Conservation (phyloP, 306 rosid species). For the Corylus avellana region DNA sequence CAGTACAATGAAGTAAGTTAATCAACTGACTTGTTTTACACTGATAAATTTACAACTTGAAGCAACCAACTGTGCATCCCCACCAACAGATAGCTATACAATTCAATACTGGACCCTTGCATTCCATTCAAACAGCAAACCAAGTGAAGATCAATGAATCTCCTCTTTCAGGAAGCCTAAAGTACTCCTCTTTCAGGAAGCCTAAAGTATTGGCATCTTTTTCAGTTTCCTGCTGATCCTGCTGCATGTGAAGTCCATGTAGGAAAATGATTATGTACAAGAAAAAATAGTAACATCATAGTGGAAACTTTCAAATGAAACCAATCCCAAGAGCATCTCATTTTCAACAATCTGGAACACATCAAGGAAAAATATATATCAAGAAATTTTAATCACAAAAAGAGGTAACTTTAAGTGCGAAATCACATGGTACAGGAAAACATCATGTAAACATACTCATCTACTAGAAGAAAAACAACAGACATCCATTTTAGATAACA, state of each 20-base stretch:
- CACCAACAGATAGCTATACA: neutral
- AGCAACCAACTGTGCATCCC: neutral
- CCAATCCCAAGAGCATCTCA: neutral
- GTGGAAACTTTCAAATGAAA: neutral
- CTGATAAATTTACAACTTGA: neutral
- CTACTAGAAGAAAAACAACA: neutral
- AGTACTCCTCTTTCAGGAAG: conserved; percentile 21
- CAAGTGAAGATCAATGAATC: neutral
- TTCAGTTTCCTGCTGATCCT: conserved; percentile 12
- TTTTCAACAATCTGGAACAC: neutral
- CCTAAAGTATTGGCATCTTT: neutral
- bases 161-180: conserved; percentile 17
- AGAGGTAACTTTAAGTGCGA: neutral
- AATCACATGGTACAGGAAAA: conserved; percentile 15
- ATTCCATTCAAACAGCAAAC: conserved; percentile 17
- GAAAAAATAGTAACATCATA: neutral
- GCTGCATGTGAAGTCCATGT: neutral
- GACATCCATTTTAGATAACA: neutral
- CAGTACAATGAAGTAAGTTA: neutral
- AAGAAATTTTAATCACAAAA: neutral
- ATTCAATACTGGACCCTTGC: conserved; percentile 12
- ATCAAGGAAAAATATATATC: neutral
- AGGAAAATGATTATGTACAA: neutral
- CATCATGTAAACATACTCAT: conserved; percentile 7
- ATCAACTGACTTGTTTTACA: neutral